Evolutionary conservation across 2,329 filamentous ascomycete genomes (phyloP), one percentile per base, ranked within the genome.

Genomic region (Fusarium burgessii): DNA sequence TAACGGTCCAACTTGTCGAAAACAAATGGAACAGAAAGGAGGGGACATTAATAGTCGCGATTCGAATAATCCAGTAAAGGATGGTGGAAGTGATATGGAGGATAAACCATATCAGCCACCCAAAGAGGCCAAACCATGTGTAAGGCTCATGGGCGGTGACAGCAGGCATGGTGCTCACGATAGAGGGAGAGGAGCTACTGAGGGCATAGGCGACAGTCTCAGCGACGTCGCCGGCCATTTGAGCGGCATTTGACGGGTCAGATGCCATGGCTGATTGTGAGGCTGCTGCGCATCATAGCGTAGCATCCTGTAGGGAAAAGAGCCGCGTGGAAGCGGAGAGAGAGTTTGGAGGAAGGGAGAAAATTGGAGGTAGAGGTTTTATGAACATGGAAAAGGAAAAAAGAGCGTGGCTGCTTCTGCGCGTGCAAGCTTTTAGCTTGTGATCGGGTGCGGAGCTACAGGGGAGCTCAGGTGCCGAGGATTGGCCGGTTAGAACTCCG

Each of bases 1-100:
- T 99, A 78, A 99, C 93, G 1, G 96, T 99, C 84, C 97, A 85
- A 80, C 93, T 98, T 71, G 94, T 95, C 9, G 94, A 97, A 78
- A 97, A 93, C 68, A 97, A 85, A 9, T 91, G 93, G 80, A 97
- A 99, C 20, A 98, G 88, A 81, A 96, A 90, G 79, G 93, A 94
- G 45, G 96, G 96, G 64, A 98, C 81, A 18, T 93, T 97, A 73
- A 98, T 94, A 29, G 95, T 97, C 20, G 91, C 88, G 77, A 97
- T 92, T 67, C 92, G 93, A 74, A 97, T 89, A 58, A 91, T 82
- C 91, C 93, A 97, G 82, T 96, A 97, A 43, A 91, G 77, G 35
- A 90, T 80, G 23, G 84, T 86, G 20, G 89, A 88, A 43, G 88
- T 79, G 42, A 89, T 76, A 58, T 89, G 88, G 61, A 91, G 80